Evolutionary conservation across 805 yeast species (phyloP), one percentile per base, ranked within the genome.

Genomic region (Cyberlindnera americana): DNA sequence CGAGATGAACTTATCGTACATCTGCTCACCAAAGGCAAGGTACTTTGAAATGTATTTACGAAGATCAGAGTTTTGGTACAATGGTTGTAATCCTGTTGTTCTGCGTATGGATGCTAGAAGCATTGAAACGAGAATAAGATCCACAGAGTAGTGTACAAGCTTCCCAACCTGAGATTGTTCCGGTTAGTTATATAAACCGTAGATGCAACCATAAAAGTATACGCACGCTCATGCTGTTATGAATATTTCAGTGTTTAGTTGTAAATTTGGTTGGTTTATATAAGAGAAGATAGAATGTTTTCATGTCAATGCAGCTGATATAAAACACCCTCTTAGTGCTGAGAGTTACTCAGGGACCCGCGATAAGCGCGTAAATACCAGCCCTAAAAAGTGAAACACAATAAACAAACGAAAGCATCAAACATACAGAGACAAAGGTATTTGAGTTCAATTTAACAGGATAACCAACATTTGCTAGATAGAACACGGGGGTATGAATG

Each of bases 101-200:
- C 88, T 74, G 58, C 87, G 83, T 38, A 90, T 73, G 3, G 95
- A 95, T 0, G 97, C 96, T 31, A 91, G 66, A 12, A 90, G 69
- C 59, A 93, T 77, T 3, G 96, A 85, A 8, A 87, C 66, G 42
- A 90, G 67, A 3, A 90, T 77, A 47, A 89, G 71, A 57, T 90
- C 97, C 40, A 88, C 54, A 0, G 91, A 75, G 51, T 77, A 76
- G 62, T 88, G 96, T 10, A 83, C 60, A 40, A 81, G 49, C 58
- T 70, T 77, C 3, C 89, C 88, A 29, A 43, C 25, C 46, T 41
- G 10, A 19, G 7, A 12, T 12, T 17, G 15, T 14, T 19, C 4
- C 6, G 23, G 37, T 26, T 17, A 19, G 37, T 32, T 13, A 8
- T 21, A 6, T 21, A 10, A 7, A 10, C 10, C 23, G 23, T 21